phyloP scores from a whole-genome alignment of 768 basidiomycete species.

The Cubamyces sp. region DNA sequence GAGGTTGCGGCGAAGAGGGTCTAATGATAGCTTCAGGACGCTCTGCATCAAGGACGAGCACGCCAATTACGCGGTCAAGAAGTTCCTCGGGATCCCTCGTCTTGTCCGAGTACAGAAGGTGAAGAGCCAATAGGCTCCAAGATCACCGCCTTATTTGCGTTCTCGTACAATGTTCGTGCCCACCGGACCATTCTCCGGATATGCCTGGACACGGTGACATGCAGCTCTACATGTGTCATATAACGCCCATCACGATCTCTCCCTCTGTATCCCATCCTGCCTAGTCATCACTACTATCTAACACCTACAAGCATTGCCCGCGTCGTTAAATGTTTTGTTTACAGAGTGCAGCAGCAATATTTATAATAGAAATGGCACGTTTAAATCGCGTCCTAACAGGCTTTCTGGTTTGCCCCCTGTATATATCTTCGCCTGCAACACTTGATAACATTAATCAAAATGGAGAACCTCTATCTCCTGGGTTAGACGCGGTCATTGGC shows the following conservation, averaged over 20 bases:
- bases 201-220: no score
- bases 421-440: no score
- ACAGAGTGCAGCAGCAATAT: no score
- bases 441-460: no score
- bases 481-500: no score
- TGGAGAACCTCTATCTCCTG: no score
- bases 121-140: constrained; percentile 14
- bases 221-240: no score
- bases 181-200: background rate
- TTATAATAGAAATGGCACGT: no score
- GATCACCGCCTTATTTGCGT: background rate
- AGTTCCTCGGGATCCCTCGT: constrained; percentile 50
- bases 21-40: constrained; percentile 41
- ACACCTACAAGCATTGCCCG: background rate
- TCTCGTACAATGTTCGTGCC: background rate
- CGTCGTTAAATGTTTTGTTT: no score
- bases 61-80: constrained; percentile 49
- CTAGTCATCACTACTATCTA: background rate
- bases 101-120: constrained; percentile 23
- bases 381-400: no score
- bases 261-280: background rate
- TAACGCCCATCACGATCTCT: background rate
- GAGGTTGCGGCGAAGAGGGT: background rate
- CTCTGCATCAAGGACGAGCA: constrained; percentile 65
- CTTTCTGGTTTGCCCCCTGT: no score